phyloP scores from a whole-genome alignment of 352 stramenopile genomes.

The Phytophthora pini region DNA sequence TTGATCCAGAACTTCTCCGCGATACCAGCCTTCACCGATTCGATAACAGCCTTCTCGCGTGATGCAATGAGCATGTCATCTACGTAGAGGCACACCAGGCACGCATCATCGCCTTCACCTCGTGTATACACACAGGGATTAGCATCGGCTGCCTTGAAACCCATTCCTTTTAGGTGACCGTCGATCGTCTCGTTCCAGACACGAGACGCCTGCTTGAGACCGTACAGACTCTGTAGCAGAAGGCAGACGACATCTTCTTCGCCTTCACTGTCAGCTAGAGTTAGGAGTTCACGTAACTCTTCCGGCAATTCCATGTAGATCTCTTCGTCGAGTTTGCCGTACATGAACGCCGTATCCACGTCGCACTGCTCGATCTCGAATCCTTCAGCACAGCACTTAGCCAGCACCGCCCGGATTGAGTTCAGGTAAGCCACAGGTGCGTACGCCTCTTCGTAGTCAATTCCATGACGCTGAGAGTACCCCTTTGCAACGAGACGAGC shows the following conservation, averaged over 20 bases:
- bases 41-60: too few relatives aligned
- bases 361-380: too few relatives aligned
- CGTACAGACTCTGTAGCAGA: constrained; percentile 3
- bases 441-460: constrained; percentile 5
- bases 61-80: too few relatives aligned
- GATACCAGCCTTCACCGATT: too few relatives aligned
- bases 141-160: too few relatives aligned
- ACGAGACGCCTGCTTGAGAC: constrained; percentile 3
- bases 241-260: constrained; percentile 8
- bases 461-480: not conserved
- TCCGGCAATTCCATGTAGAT: constrained; percentile 5
- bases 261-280: not conserved
- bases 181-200: constrained; percentile 6
- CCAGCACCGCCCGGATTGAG: not conserved
- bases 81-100: too few relatives aligned
- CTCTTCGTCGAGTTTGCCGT: not conserved
- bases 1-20: too few relatives aligned
- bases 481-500: too few relatives aligned
- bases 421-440: constrained; percentile 9
- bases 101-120: too few relatives aligned
- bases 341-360: not conserved
- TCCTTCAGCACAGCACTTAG: too few relatives aligned
- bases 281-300: not conserved
- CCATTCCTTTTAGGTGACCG: not conserved
- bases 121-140: too few relatives aligned